Evolutionary conservation across 83 land plant genomes (phyloP).

Genomic region (Picea abies): DNA sequence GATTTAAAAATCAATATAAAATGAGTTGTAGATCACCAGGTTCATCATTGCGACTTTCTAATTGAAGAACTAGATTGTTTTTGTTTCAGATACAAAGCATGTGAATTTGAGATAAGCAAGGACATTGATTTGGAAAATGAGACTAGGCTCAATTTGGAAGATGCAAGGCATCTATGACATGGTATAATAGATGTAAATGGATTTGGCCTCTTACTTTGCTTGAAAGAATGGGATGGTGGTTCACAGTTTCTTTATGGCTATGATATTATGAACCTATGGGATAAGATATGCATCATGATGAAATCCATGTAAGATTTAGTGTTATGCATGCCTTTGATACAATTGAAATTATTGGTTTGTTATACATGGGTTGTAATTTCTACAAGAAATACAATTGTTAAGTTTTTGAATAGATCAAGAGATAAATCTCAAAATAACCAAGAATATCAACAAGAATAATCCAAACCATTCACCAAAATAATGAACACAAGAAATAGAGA

Average conservation of each 20-base stretch:
- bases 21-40: neutral
- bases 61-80: too few species aligned
- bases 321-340: neutral
- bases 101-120: conserved; percentile 36
- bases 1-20: too few species aligned
- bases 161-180: conserved; percentile 61
- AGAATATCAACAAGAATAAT: too few species aligned
- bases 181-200: conserved; percentile 68
- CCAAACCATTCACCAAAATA: too few species aligned
- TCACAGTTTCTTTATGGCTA: conserved; percentile 52
- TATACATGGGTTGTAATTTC: too few species aligned
- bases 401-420: too few species aligned
- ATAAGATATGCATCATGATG: conserved; percentile 54
- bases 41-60: neutral
- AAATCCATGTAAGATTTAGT: conserved; percentile 52
- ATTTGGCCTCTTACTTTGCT: conserved; percentile 61
- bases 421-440: too few species aligned
- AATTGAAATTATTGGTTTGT: too few species aligned
- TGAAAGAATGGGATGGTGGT: conserved; percentile 79
- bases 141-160: conserved; percentile 43
- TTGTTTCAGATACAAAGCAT: too few species aligned
- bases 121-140: conserved; percentile 45
- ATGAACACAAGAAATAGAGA: too few species aligned
- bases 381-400: too few species aligned
- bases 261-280: conserved; percentile 82